Base-by-base conservation (phyloP, 768 basidiomycete species). In the Mycena maculata region DNA sequence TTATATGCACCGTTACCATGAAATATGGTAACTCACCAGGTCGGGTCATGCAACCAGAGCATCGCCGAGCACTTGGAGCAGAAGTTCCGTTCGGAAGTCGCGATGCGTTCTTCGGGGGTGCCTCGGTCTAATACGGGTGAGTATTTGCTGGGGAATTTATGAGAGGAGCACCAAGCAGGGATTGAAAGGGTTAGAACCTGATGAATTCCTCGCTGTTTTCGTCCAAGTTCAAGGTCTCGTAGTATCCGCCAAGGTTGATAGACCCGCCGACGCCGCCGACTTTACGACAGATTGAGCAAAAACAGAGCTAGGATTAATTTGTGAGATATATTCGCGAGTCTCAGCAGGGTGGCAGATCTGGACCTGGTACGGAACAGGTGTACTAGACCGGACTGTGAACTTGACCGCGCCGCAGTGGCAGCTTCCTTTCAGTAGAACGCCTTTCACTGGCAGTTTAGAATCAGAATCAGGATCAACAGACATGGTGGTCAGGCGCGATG, bases 231-330 rank as follows among this genome's bases (percentile, higher is more conserved):
- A 91, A 76, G 0, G 87, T 87, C 1, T 86, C 74, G 16, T 79
- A 79, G 49, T 85, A 77, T 1, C 84, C 90, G 25, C 88, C 86
- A n/a, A 91, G 84, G 67, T 91, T 91, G 74, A 91, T 83, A 2
- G 88, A 87, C 0, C 90, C 90, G 15, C 89, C 88, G 0, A 78
- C 78, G 16, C 90, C 90, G 41, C 89, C 89, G 12, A 90, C 88
- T 75, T 91, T 91, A 63, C 90, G 86, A 72, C 90, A 91, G 67
- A 91, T 90, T 36, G 88, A 90, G 73, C 90, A 91, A 7, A 87
- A 57, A 70, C 90, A 91, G 33, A 91, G 74, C 86, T 89, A 25
- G 12, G 36, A 48, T 50, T n/a, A n/a, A n/a, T 30, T n/a, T 30
- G 42, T 28, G 4, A 36, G 13, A 52, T n/a, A n/a, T n/a, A 45